A percentile compares a stretch with the other conserved stretches of the same genome.
Evolutionary conservation across 2,329 filamentous ascomycete species (phyloP).

Genomic region (Aspergillus novoparasiticus): DNA sequence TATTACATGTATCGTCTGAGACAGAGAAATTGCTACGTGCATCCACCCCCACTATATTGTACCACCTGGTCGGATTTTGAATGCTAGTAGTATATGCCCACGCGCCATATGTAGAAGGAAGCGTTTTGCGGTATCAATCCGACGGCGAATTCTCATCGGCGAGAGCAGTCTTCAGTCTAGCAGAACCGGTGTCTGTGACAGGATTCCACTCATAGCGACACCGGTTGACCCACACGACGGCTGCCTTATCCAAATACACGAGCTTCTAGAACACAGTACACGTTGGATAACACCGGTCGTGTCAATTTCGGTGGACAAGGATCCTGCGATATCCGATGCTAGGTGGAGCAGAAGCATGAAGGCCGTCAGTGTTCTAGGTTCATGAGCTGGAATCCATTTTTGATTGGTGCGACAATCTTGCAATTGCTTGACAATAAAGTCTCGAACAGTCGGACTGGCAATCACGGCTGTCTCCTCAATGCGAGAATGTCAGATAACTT

Average conservation of each 20-base stretch:
- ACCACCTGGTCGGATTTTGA: not conserved
- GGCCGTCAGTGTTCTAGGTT: not conserved
- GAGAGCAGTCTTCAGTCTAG: not conserved
- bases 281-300: not conserved
- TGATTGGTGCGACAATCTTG: not conserved
- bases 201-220: not conserved
- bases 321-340: not conserved
- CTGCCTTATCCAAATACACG: not conserved
- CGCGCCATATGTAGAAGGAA: not conserved
- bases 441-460: not conserved
- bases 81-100: not conserved
- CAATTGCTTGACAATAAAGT: not conserved
- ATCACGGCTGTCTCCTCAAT: constrained; percentile 23
- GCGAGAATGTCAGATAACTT: constrained; percentile 66
- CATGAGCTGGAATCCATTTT: not conserved
- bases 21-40: not conserved
- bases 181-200: not conserved
- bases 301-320: not conserved
- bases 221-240: constrained; percentile 1
- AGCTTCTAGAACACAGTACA: not conserved
- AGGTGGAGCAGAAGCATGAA: not conserved
- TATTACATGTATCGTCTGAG: not conserved
- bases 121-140: not conserved
- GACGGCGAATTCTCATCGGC: not conserved
- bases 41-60: not conserved